Evolutionary conservation across 441 rosid species (phyloP), one percentile per base, ranked within the genome.

Genomic region (Gossypium lobatum): DNA sequence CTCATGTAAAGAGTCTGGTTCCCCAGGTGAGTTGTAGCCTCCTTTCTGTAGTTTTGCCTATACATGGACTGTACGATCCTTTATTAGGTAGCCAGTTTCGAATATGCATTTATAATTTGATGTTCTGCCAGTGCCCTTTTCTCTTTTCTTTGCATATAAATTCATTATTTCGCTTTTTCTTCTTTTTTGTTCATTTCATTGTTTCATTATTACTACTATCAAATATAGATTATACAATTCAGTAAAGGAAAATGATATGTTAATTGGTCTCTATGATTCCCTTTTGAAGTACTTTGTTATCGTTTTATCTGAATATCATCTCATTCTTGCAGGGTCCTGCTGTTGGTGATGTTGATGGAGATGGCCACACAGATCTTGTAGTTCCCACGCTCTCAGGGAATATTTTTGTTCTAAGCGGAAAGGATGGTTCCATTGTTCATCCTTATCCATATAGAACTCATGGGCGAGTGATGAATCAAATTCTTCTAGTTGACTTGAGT

Each of bases 381-480:
- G 88, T 96, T 80, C 93, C 99, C 64, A 96, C 99, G 11, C 59
- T 92, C 76, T 93, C 98, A 0, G 99, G 99, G 77, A 92, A 92
- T 80, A 88, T 93, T 68, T 91, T 88, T 69, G 98, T 94, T 74
- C 93, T 96, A 34, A 93, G 93, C 58, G 98, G 99, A 78, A 93
- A 87, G 83, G 99, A 96, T 84, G 99, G 99, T 71, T 88, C 92
- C n/a, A 37, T 81, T 71, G 88, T 96, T 60, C 96, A 87, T 70
- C 98, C 98, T n/a, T 96, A 91, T 81, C 99, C 99, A 26, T 96
- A 91, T 77, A 87, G 95, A 82, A 96, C 99, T 82, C 98, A 92
- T 78, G 99, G 98, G 79, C 90, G 96, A 84, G 95, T 96, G 73
- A 93, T 91, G 96, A 96, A 90, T 88, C 98, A 96, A 83, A 88